Percentiles rank a stretch among this genome's conserved stretches.
Conservation (phyloP, 2,329 filamentous ascomycete species). For the Verticillium dahliae region DNA sequence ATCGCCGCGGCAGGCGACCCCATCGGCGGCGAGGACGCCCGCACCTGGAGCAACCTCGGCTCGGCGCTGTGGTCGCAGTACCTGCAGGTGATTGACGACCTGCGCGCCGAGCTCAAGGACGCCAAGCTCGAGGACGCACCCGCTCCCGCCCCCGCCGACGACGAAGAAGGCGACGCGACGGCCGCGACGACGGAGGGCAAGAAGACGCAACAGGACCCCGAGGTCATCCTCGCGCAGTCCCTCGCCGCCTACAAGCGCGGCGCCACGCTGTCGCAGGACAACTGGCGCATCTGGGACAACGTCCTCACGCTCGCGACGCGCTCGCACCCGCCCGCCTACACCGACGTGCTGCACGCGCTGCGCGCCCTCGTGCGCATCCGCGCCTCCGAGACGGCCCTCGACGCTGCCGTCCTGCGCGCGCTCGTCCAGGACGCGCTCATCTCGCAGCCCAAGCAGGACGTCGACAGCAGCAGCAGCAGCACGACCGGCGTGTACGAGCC, state of each 20-base stretch:
- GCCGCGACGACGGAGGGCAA: slow-evolving; percentile 7
- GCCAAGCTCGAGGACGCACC: slow-evolving; percentile 7
- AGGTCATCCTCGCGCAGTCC: slow-evolving; percentile 63
- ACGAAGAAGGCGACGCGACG: slow-evolving; percentile 2
- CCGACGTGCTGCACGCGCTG: slow-evolving; percentile 70
- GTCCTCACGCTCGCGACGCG: slow-evolving; percentile 81
- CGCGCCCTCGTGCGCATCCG: slow-evolving; percentile 71
- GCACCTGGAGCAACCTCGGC: slow-evolving; percentile 92
- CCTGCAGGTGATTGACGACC: slow-evolving; percentile 39
- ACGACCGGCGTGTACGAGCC: slow-evolving; percentile 24
- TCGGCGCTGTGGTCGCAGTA: slow-evolving; percentile 71
- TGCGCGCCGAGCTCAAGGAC: slow-evolving; percentile 14
- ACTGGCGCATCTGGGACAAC: slow-evolving; percentile 95
- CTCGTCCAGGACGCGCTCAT: slow-evolving; percentile 67
- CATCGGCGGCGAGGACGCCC: slow-evolving; percentile 79
- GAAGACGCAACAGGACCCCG: slow-evolving; percentile 36
- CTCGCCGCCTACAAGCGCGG: slow-evolving; percentile 83
- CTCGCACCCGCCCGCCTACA: slow-evolving; percentile 65
- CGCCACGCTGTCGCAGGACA: slow-evolving; percentile 73
- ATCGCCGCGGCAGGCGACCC: slow-evolving; percentile 56
- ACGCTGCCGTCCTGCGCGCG: slow-evolving; percentile 63
- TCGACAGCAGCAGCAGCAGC: slow-evolving; percentile 8
- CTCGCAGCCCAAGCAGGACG: slow-evolving; percentile 22
- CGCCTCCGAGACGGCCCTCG: slow-evolving; percentile 71
- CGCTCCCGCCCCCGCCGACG: slow-evolving; percentile 10